phyloP scores from a whole-genome alignment of 176 grass and related monocot species.

The Lolium perenne region DNA sequence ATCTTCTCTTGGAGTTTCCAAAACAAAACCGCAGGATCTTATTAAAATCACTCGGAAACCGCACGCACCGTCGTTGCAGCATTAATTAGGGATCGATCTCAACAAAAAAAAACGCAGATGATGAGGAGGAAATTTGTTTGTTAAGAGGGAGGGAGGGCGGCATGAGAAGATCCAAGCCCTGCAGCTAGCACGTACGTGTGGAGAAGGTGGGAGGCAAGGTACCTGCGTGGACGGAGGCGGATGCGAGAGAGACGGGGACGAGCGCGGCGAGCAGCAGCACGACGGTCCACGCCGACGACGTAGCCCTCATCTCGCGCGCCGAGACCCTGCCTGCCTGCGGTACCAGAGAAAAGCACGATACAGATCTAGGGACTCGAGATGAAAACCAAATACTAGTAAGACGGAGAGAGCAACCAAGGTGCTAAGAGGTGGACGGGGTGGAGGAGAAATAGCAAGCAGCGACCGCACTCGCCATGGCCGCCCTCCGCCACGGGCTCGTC shows the following conservation, averaged over 20 bases:
- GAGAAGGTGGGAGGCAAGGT: not conserved
- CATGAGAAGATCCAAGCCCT: too few relatives aligned
- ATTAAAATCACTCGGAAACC: not conserved
- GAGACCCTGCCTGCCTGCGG: conserved; percentile 14
- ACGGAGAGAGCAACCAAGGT: not conserved
- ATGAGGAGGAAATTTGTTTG: not conserved
- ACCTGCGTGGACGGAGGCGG: conserved; percentile 35
- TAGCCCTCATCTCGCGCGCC: conserved; percentile 8
- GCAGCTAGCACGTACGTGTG: too few relatives aligned
- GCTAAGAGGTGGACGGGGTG: not conserved
- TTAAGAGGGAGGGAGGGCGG: not conserved
- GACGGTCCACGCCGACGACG: conserved; percentile 6
- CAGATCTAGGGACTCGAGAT: not conserved
- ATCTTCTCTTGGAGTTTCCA: not conserved
- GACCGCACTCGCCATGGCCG: too few relatives aligned
- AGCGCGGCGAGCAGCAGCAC: conserved; percentile 25
- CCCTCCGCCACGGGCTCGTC: not conserved
- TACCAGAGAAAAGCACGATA: not conserved
- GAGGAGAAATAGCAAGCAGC: not conserved
- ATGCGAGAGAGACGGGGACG: not conserved
- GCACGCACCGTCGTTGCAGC: not conserved
- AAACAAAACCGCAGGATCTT: not conserved
- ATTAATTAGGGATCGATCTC: not conserved
- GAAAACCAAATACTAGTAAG: too few relatives aligned
- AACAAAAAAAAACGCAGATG: not conserved